phyloP scores from a whole-genome alignment of 305 asterid genomes.

The Stenogyne calaminthoides region DNA sequence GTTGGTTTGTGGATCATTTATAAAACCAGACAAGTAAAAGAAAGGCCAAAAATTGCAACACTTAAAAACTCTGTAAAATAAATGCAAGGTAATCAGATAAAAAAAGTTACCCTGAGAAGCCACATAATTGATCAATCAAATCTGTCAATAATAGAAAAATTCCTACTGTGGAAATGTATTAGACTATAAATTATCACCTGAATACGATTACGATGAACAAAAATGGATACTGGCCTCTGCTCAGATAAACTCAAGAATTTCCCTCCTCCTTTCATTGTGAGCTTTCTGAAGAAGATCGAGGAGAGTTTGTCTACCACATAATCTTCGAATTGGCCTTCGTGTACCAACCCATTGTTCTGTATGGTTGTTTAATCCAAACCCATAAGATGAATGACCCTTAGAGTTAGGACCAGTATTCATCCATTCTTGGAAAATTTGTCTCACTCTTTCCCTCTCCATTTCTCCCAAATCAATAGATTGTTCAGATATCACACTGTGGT shows the following conservation, averaged over 20 bases:
- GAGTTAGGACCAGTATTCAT: conserved; percentile 44
- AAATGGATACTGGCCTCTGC: conserved; percentile 67
- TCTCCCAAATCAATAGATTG: conserved; percentile 73
- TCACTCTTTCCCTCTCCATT: conserved; percentile 73
- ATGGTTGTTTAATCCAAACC: conserved; percentile 24
- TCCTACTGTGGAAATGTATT: not conserved
- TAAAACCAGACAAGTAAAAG: not conserved
- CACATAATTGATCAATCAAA: not conserved
- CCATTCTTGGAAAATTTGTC: conserved; percentile 82
- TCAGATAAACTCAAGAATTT: conserved; percentile 62
- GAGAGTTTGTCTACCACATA: conserved; percentile 92
- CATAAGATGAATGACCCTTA: conserved; percentile 39
- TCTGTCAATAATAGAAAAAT: not conserved
- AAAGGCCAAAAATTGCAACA: not conserved
- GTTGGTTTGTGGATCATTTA: not conserved
- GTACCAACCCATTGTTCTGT: conserved; percentile 50
- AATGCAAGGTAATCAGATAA: not conserved
- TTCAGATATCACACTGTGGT: conserved; percentile 54
- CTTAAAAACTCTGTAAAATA: not conserved
- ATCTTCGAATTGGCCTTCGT: conserved; percentile 59
- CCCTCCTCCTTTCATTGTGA: conserved; percentile 68
- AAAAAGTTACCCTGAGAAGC: not conserved
- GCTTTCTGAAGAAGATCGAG: conserved; percentile 76
- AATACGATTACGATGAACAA: conserved; percentile 84
- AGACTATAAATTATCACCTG: conserved; percentile 43